Evolutionary conservation across 2,329 filamentous ascomycete species (phyloP), one percentile per base, ranked within the genome.

Genomic region (Trichophyton simii): DNA sequence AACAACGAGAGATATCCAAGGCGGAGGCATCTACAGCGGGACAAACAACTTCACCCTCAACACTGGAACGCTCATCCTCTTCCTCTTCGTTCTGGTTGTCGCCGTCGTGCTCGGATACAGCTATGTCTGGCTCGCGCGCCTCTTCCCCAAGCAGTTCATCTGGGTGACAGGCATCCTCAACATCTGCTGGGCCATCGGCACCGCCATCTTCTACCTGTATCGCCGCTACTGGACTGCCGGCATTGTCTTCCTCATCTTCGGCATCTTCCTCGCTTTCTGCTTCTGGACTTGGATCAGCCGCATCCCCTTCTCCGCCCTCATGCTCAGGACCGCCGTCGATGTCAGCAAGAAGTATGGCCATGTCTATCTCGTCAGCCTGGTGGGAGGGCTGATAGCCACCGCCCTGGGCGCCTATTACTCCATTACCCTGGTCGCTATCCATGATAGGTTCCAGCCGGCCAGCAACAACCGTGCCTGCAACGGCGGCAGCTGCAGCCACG

Each of bases 101-200:
- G 88, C 90, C 3, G 79, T 91, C 22, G 80, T 89, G 1, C 77
- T 96, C 48, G 91, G 88, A 41, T 88, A 84, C 69, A 79, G 76
- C 22, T 97, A 96, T 72, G 84, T 96, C 68, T 83, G 84, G 73
- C 73, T 86, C 1, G 88, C 89, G 5, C 84, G 90, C 61, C 76
- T 82, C 55, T 92, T 92, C 66, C 91, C 91, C 2, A 95, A 94
- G 75, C 83, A 89, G 70, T 91, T 96, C 67, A 95, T 96, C 71
- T 96, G 90, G 89, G 83, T 91, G 44, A 95, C 91, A 0, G 90
- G 89, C 11, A 92, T 96, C 59, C 78, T 95, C 61, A 95, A 96
- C 73, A 87, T 96, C 68, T 77, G 87, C 60, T 87, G 90, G 67
- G 89, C 89, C 0, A 78, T 96, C n/a, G 91, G 83, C 0, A 95